Base-by-base conservation (phyloP, 2,329 filamentous ascomycete genomes). In the Penicillium frequentans region DNA sequence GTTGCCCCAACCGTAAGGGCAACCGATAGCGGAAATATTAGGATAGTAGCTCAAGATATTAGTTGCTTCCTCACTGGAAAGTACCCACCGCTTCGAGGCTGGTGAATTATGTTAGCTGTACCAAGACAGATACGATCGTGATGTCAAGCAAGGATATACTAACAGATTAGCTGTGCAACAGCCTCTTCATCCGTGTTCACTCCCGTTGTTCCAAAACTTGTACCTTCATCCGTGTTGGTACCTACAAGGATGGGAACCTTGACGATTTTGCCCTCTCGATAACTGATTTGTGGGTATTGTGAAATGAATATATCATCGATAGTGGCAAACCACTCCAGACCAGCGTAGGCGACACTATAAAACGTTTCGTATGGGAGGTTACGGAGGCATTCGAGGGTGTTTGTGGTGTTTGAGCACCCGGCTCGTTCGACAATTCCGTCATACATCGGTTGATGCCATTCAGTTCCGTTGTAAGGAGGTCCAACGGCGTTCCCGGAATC, bases 141-240 rank as follows among this genome's bases (percentile, higher is more conserved):
- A 21, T 3, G 9, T 13, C 7, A 26, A n/a, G 5, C 13, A 0
- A 42, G 14, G 5, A 39, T n/a, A 39, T 2, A 79, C 69, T 47
- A 13, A 71, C 69, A 55, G 11, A 59, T 66, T 31, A 71, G 58
- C 45, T 71, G 72, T 24, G 69, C 67, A 33, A 76, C 66, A 60
- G 86, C 83, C 33, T 86, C 78, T 11, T 73, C 79, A 24, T 78
- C 81, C 1, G 80, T 84, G 68, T 86, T 79, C 55, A 86, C 65
- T 14, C 80, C 81, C 9, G 65, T 69, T 4, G 79, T 78, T 2
- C 78, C 81, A 62, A 87, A 87, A 3, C 77, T 76, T 1, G 81
- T 82, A 2, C 85, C 87, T 68, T 90, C 87, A 62, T 90, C 87
- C 1, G 81, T 82, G 68, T 88, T 89, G 31, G 82, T 81, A 6